Base-by-base conservation (phyloP, 805 yeast genomes). In the Myxozyma neglecta region DNA sequence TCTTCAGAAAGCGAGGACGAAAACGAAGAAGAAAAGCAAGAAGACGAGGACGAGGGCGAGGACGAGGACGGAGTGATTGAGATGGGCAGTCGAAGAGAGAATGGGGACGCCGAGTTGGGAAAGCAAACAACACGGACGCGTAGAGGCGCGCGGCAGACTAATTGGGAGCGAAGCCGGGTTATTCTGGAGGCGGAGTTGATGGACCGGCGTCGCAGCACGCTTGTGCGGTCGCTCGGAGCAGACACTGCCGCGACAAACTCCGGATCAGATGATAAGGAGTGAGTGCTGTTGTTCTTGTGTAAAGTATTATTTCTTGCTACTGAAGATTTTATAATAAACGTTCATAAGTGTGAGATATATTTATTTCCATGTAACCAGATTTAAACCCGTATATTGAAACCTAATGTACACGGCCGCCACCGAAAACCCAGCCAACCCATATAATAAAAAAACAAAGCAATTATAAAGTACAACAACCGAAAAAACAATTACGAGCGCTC, bases 401-500 rank as follows among this genome's bases (percentile, higher is more conserved):
- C 67, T 63, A 63, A 51, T 63, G 53, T 63, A 63, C 67, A 42
- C 53, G 49, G 46, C 63, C 66, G 50, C 56, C 29, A 32, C 20
- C 53, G 16, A 46, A 59, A 55, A 56, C 56, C 46, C 42, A 58
- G 16, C 39, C 59, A 57, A 44, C 44, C 53, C 55, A 44, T 54
- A 48, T 46, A 42, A 56, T n/a, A 59, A 24, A 37, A 48, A 52
- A 10, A 47, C 44, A 43, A 50, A 39, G 44, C 57, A 49, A 46
- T 50, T 34, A n/a, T n/a, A 54, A 36, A 44, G 40, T 45, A 54
- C 34, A 16, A 44, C 29, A 58, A 49, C 35, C 13, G 13, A 54
- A 36, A 39, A 52, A 24, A 29, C 20, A 43, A 48, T 52, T 66
- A 66, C 39, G 69, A 59, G 42, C 69, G 69, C 63, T 66, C 94